Evolutionary conservation across 2,329 filamentous ascomycete species (phyloP).

Genomic region (Pseudocercospora vitis): DNA sequence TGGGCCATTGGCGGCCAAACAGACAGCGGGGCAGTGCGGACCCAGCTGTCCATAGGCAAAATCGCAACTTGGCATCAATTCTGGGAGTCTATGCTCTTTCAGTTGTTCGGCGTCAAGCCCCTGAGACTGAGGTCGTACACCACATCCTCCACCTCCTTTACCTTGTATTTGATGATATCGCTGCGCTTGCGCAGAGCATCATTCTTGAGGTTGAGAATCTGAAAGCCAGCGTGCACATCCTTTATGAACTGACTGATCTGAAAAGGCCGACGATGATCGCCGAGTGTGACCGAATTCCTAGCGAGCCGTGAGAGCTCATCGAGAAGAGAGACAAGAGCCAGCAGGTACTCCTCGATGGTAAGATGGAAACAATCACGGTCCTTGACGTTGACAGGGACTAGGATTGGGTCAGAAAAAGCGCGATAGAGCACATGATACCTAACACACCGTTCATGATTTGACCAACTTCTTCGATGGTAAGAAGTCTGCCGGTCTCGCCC

Average conservation of each 20-base stretch:
- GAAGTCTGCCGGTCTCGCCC: slow-evolving; percentile 58
- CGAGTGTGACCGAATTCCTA: slow-evolving; percentile 89
- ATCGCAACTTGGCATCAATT: slow-evolving; percentile 14
- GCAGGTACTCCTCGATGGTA: slow-evolving; percentile 94
- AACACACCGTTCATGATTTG: slow-evolving; percentile 68
- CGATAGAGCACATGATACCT: neutral
- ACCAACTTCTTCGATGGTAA: slow-evolving; percentile 87
- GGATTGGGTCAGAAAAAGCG: neutral
- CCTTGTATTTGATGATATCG: slow-evolving; percentile 93
- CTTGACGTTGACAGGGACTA: slow-evolving; percentile 89
- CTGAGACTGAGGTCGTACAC: slow-evolving; percentile 92
- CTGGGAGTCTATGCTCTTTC: too few relatives aligned
- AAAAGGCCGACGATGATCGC: slow-evolving; percentile 81
- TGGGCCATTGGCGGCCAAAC: neutral
- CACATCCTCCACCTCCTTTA: slow-evolving; percentile 97
- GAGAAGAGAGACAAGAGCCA: slow-evolving; percentile 80
- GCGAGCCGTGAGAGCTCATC: slow-evolving; percentile 89
- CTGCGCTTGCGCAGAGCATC: slow-evolving; percentile 83
- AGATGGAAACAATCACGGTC: slow-evolving; percentile 88
- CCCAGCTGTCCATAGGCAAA: too few relatives aligned
- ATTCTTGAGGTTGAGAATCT: slow-evolving; percentile 96
- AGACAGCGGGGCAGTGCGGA: too few relatives aligned
- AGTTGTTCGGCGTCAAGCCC: slow-evolving; percentile 62
- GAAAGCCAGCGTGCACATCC: slow-evolving; percentile 92
- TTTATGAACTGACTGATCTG: slow-evolving; percentile 91